phyloP scores from a whole-genome alignment of 441 rosid species.

The Adansonia madagascariensis region DNA sequence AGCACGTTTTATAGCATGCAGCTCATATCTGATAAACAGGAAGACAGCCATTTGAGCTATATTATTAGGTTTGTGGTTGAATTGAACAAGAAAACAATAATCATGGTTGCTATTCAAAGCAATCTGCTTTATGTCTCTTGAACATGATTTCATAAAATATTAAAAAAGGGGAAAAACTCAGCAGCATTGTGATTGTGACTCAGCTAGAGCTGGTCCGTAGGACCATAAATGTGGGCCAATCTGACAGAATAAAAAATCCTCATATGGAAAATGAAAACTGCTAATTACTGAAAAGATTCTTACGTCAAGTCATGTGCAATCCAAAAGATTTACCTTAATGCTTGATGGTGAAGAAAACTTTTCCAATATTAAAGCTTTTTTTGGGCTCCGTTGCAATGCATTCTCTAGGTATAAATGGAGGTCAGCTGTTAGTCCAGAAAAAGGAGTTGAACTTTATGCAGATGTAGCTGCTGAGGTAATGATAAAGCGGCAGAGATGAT shows the following conservation, averaged over 20 bases:
- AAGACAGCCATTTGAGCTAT: conserved; percentile 5
- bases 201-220: neutral
- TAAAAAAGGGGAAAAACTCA: neutral
- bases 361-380: neutral
- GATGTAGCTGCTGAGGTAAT: neutral
- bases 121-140: neutral
- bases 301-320: neutral
- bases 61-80: too few relatives aligned
- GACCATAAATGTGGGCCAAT: neutral
- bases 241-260: neutral
- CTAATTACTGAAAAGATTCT: conserved; percentile 16
- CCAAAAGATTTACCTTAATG: neutral
- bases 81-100: too few relatives aligned
- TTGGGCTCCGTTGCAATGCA: neutral
- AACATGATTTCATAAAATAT: neutral
- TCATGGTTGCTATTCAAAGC: neutral
- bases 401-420: neutral
- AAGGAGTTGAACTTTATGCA: neutral
- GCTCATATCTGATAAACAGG: conserved; percentile 56
- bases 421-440: neutral
- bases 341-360: neutral
- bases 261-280: neutral
- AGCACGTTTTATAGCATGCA: conserved; percentile 55
- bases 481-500: neutral
- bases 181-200: neutral